Base-by-base conservation (phyloP, 176 grass and related monocot genomes). In the Carex parvula region DNA sequence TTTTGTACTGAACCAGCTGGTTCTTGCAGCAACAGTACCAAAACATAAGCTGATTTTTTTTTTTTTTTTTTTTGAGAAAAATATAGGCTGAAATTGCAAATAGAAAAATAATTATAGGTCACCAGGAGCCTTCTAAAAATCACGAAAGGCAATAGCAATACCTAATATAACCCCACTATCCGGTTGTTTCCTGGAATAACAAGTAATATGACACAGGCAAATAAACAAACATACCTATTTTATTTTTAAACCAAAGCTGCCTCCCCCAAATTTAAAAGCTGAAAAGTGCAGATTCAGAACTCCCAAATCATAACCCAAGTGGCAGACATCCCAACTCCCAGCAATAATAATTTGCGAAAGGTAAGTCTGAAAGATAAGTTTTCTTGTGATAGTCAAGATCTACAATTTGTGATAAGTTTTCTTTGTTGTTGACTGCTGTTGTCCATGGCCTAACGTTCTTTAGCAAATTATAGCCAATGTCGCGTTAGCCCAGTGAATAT, bases 241-340 rank as follows among this genome's bases (percentile, higher is more conserved):
- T 62, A 41, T 22, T 46, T 80, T 81, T 42, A 46, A 81, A 64
- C n/a, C 57, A 81, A 81, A 81, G 60, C 79, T 41, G 79, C 39
- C 22, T 67, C 9, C n/a, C 33, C 29, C 37, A 24, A 65, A 82
- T 17, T 29, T 29, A 67, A 82, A 82, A 66, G 21, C 20, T 76
- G 72, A 76, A 76, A 46, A 30, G 20, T 76, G 21, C 72, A 55
- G 48, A 26, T n/a, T 76, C 46, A 76, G 22, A 53, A 30, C 72
- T 76, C 14, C 72, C 18, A 53, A 26, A 55, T 55, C 48, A 76
- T 56, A 76, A 53, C 22, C 48, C 73, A 78, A 52, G 57, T 78
- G 50, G 52, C 50, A 77, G 22, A 70, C 33, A 39, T 52, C 42
- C 18, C 20, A 73, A 73, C 41, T 54, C 9, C 5, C 56, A 57